These are phyloP conservation scores for Hypoxylon sp. DNA, from an alignment of 2,329 filamentous ascomycete species.

Conservation along the genomic window DNA sequence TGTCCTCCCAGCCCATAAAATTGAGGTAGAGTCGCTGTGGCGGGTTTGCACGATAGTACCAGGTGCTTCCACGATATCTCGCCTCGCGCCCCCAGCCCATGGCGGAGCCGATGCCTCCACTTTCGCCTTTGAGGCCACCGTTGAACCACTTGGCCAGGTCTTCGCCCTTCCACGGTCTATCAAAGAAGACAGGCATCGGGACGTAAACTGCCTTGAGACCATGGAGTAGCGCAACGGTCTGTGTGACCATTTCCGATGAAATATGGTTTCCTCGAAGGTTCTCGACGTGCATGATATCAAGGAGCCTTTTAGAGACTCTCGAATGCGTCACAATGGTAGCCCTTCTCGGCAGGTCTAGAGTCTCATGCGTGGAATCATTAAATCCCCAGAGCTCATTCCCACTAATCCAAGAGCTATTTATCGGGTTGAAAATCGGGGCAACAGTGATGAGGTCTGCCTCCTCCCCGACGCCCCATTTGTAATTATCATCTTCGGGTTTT, in stretches of 20 bases:
- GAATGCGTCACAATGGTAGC: slow-evolving; percentile 84
- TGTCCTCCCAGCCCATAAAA: slow-evolving; percentile 72
- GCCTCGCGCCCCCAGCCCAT: slow-evolving; percentile 71
- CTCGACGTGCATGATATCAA: slow-evolving; percentile 83
- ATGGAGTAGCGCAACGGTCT: slow-evolving; percentile 79
- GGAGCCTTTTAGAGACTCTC: slow-evolving; percentile 76
- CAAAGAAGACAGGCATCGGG: slow-evolving; percentile 83
- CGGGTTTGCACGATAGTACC: slow-evolving; percentile 70
- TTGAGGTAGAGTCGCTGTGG: slow-evolving; percentile 72
- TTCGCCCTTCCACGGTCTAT: slow-evolving; percentile 74
- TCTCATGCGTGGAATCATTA: slow-evolving; percentile 61
- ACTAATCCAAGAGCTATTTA: slow-evolving; percentile 79
- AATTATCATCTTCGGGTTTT: slow-evolving; percentile 72
- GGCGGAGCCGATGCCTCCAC: slow-evolving; percentile 66
- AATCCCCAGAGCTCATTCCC: slow-evolving; percentile 77
- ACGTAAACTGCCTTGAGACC: slow-evolving; percentile 83
- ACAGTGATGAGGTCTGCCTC: slow-evolving; percentile 81
- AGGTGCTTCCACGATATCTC: slow-evolving; percentile 69
- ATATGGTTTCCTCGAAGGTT: slow-evolving; percentile 80
- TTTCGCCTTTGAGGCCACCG: slow-evolving; percentile 66
- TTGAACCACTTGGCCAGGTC: slow-evolving; percentile 71
- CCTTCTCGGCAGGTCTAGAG: slow-evolving; percentile 73
- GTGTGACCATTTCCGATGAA: slow-evolving; percentile 83
- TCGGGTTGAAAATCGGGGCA: slow-evolving; percentile 82
- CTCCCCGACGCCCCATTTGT: slow-evolving; percentile 81